Conservation (phyloP, 2,329 filamentous ascomycete species). For the Aureobasidium sp. region DNA sequence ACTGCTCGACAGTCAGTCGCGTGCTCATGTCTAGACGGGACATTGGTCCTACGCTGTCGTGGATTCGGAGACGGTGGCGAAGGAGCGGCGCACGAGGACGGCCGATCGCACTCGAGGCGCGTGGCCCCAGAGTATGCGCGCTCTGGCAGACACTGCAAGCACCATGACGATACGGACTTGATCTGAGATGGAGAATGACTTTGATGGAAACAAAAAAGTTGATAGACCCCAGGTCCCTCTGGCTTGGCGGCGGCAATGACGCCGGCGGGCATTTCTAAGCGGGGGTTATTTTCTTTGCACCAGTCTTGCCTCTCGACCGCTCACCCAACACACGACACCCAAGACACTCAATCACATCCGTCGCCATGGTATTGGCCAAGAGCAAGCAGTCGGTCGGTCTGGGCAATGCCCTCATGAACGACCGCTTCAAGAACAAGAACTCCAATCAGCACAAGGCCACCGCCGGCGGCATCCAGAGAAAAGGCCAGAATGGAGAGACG, state of each 20-base stretch:
- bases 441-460: slow-evolving; percentile 69
- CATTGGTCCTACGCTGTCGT: slow-evolving; percentile 18
- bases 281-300: slow-evolving; percentile 2
- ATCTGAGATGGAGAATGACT: not conserved
- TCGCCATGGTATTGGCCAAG: slow-evolving; percentile 67
- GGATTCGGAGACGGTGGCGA: slow-evolving; percentile 37
- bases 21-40: not conserved
- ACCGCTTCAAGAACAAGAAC: slow-evolving; percentile 91
- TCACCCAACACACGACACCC: not conserved
- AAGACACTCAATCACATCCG: not conserved
- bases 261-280: not conserved
- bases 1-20: slow-evolving; percentile 33
- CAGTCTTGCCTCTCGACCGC: slow-evolving; percentile 2
- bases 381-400: slow-evolving; percentile 92
- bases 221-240: not conserved
- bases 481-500: slow-evolving; percentile 31
- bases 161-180: slow-evolving; percentile 8
- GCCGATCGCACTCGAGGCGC: slow-evolving; percentile 38
- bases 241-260: slow-evolving; percentile 1
- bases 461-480: slow-evolving; percentile 45
- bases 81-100: slow-evolving; percentile 27
- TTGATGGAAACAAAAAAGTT: not conserved
- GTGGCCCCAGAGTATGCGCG: slow-evolving; percentile 38
- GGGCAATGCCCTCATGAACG: slow-evolving; percentile 97
- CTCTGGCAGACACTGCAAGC: slow-evolving; percentile 23